phyloP scores from a whole-genome alignment of 73 alveolate genomes.

The Tetrahymena borealis region DNA sequence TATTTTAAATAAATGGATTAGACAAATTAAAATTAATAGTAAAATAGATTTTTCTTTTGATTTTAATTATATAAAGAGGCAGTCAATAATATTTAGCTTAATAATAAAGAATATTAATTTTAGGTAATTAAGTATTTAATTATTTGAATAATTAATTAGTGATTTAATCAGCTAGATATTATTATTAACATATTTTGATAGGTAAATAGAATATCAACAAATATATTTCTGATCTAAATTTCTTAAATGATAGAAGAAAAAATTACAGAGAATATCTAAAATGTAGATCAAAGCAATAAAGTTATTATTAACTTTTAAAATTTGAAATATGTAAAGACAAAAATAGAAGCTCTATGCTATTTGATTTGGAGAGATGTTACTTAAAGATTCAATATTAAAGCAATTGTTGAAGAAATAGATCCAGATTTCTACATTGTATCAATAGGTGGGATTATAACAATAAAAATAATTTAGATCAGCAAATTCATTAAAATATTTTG shows the following conservation, averaged over 20 bases:
- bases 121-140: too few relatives aligned
- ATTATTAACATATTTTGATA: too few relatives aligned
- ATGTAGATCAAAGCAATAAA: not conserved
- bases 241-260: not conserved
- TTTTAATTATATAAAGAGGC: too few relatives aligned
- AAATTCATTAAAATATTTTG: not conserved
- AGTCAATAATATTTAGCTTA: too few relatives aligned
- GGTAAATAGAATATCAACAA: too few relatives aligned
- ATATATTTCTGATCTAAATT: too few relatives aligned
- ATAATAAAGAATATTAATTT: too few relatives aligned
- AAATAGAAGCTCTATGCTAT: not conserved
- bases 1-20: too few relatives aligned
- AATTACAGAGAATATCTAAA: not conserved
- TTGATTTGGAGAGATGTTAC: not conserved
- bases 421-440: not conserved
- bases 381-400: not conserved
- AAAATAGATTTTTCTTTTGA: too few relatives aligned
- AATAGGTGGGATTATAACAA: not conserved
- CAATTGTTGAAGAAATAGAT: not conserved
- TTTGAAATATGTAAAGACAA: not conserved
- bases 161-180: too few relatives aligned
- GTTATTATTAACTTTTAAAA: not conserved
- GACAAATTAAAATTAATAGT: too few relatives aligned
- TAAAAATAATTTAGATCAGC: not conserved
- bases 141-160: too few relatives aligned